These are phyloP conservation scores for Coniochaeta prunicola DNA, from an alignment of 2,329 filamentous ascomycete species.

Conservation along the genomic window DNA sequence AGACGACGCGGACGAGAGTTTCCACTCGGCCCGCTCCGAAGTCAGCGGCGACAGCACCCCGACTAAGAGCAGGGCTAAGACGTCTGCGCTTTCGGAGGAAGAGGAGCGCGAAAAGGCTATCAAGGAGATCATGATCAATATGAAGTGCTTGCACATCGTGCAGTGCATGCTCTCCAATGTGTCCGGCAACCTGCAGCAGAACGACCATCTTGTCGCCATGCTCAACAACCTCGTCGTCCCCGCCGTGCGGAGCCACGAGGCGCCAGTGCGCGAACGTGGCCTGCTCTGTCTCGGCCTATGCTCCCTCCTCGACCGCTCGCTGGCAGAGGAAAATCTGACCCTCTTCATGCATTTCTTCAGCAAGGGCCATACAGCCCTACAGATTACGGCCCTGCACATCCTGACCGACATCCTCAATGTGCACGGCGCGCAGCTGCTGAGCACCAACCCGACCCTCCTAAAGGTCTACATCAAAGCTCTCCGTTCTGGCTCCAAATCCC, in stretches of 20 bases:
- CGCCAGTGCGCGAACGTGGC: slow-evolving; percentile 84
- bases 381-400: slow-evolving; percentile 85
- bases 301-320: slow-evolving; percentile 81
- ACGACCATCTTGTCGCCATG: slow-evolving; percentile 92
- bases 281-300: slow-evolving; percentile 85
- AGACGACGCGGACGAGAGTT: slow-evolving; percentile 69
- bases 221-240: slow-evolving; percentile 95
- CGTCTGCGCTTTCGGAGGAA: slow-evolving; percentile 49
- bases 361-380: slow-evolving; percentile 83
- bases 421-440: slow-evolving; percentile 72
- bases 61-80: slow-evolving; percentile 32
- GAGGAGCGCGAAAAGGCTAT: slow-evolving; percentile 69
- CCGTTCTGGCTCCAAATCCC: slow-evolving; percentile 60
- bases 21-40: slow-evolving; percentile 87
- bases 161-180: slow-evolving; percentile 97
- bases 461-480: slow-evolving; percentile 84
- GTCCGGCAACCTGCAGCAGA: slow-evolving; percentile 77
- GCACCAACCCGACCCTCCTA: slow-evolving; percentile 60
- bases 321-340: slow-evolving; percentile 85
- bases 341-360: slow-evolving; percentile 95
- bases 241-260: slow-evolving; percentile 87
- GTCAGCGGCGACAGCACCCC: slow-evolving; percentile 60
- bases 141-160: slow-evolving; percentile 96
- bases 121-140: slow-evolving; percentile 90
- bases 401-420: slow-evolving; percentile 89